These are phyloP conservation scores for Penicillium dipodomyicola DNA, from an alignment of 495 filamentous ascomycete species.

Conservation along the genomic window DNA sequence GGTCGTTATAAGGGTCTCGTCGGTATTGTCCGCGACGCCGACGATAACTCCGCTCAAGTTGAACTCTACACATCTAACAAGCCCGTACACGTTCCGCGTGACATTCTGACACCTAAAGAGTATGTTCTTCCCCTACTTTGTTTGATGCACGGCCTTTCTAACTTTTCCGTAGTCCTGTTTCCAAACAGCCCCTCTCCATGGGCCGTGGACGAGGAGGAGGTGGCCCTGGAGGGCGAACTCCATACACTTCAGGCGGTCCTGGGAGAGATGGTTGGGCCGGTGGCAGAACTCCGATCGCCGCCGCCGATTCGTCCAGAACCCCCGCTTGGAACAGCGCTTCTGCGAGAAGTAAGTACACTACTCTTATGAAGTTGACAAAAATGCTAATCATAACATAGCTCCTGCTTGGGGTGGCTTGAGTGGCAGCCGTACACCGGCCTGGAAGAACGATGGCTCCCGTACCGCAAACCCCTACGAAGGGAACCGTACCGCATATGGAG, in stretches of 20 bases:
- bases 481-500: slow-evolving; percentile 69
- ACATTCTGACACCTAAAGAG: slow-evolving; percentile 77
- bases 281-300: slow-evolving; percentile 65
- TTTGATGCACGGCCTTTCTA: slow-evolving; percentile 12
- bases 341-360: slow-evolving; percentile 53
- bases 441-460: slow-evolving; percentile 67
- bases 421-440: slow-evolving; percentile 69
- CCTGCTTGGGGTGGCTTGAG: slow-evolving; percentile 60
- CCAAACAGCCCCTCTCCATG: slow-evolving; percentile 71
- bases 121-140: slow-evolving; percentile 33
- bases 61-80: slow-evolving; percentile 93
- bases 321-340: slow-evolving; percentile 64
- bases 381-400: slow-evolving; percentile 35
- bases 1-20: slow-evolving; percentile 90
- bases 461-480: slow-evolving; percentile 83
- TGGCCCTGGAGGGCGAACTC: slow-evolving; percentile 40
- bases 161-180: slow-evolving; percentile 49
- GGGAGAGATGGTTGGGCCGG: slow-evolving; percentile 48
- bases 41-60: slow-evolving; percentile 77
- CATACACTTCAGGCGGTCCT: slow-evolving; percentile 42
- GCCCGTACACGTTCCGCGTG: slow-evolving; percentile 75
- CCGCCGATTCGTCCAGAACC: slow-evolving; percentile 59
- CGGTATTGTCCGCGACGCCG: slow-evolving; percentile 92
- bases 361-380: neutral
- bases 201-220: slow-evolving; percentile 52